Percentiles rank a stretch among this genome's conserved stretches.
phyloP scores from a whole-genome alignment of 441 rosid species.

The Rhodomyrtus psidioides region DNA sequence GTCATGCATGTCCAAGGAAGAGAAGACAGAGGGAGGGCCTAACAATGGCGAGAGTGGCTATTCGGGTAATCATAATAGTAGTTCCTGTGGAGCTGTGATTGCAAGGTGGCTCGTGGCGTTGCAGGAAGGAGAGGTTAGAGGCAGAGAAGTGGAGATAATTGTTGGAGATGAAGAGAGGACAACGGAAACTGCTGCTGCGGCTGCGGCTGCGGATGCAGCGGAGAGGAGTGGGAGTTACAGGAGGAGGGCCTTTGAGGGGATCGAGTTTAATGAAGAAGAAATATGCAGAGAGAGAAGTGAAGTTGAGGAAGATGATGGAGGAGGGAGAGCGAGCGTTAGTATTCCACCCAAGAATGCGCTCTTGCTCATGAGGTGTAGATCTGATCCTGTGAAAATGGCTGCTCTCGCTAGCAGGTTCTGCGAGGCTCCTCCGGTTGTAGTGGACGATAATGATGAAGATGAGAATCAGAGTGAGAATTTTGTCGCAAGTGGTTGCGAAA shows the following conservation, averaged over 20 bases:
- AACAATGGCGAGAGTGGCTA: slow-evolving; percentile 1
- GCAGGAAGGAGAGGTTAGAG: slow-evolving; percentile 45
- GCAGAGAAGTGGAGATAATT: slow-evolving; percentile 64
- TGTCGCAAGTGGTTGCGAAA: background rate
- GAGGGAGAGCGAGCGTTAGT: slow-evolving; percentile 44
- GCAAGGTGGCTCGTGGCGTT: slow-evolving; percentile 70
- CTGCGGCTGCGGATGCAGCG: background rate
- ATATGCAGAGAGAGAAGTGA: slow-evolving; percentile 9
- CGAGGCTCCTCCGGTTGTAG: slow-evolving; percentile 21
- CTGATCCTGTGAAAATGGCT: slow-evolving; percentile 91
- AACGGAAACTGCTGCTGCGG: background rate
- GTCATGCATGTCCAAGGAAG: slow-evolving; percentile 49
- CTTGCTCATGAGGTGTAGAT: slow-evolving; percentile 85
- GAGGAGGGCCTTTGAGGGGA: slow-evolving; percentile 68
- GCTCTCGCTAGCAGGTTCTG: slow-evolving; percentile 66
- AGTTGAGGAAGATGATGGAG: slow-evolving; percentile 34
- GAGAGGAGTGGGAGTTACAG: slow-evolving; percentile 40
- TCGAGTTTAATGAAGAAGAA: slow-evolving; percentile 45
- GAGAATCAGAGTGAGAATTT: background rate
- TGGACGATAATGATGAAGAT: background rate
- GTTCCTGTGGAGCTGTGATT: slow-evolving; percentile 48
- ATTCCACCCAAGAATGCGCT: slow-evolving; percentile 88
- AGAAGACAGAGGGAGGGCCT: slow-evolving; percentile 13
- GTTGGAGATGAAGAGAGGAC: slow-evolving; percentile 46
- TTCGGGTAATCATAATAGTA: background rate